Conservation (phyloP, 208 protist genomes). For the Leishmania amazonensis region DNA sequence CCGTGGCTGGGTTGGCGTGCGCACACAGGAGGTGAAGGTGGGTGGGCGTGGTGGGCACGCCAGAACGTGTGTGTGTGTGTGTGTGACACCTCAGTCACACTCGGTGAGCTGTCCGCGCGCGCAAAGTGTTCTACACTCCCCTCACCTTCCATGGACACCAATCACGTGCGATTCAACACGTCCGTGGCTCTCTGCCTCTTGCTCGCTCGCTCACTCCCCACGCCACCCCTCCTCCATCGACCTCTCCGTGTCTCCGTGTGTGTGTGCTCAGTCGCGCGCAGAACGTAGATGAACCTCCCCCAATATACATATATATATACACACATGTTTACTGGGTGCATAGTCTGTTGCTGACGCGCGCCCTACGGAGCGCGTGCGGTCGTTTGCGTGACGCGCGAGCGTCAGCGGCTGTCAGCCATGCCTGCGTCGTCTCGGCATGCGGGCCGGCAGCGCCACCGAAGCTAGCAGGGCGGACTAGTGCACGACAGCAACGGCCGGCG, state of each 20-base stretch:
- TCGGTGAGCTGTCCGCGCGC: no score
- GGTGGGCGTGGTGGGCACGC: background rate
- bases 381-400: background rate
- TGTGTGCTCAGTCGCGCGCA: no score
- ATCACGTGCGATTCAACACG: background rate
- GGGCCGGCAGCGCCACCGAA: background rate
- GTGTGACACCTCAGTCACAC: background rate
- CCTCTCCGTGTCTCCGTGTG: no score
- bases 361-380: background rate
- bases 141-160: no score
- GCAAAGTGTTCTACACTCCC: background rate
- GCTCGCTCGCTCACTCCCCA: background rate
- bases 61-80: background rate
- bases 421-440: background rate
- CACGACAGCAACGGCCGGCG: background rate
- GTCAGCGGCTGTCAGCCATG: background rate
- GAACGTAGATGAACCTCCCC: no score
- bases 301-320: background rate
- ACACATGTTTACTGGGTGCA: background rate
- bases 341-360: background rate
- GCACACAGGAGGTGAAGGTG: no score
- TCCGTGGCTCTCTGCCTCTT: no score
- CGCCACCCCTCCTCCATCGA: no score
- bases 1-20: background rate
- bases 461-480: slow-evolving; percentile 5